phyloP scores from a whole-genome alignment of 805 yeast species.

The Metschnikowia chrysomelidarum region DNA sequence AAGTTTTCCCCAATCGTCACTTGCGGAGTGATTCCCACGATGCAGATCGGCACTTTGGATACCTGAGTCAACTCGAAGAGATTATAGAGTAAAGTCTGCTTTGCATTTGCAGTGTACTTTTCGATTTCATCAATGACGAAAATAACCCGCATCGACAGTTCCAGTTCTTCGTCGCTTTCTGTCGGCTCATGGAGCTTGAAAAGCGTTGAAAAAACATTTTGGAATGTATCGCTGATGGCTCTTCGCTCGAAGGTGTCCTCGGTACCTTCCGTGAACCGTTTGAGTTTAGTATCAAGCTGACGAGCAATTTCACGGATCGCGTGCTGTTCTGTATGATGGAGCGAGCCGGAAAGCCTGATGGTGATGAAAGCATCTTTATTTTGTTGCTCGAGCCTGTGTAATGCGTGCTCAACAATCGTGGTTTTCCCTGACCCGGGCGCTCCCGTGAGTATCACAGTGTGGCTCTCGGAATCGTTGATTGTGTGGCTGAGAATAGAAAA shows the following conservation, averaged over 20 bases:
- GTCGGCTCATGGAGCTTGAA: conserved; percentile 34
- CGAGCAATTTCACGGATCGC: conserved; percentile 86
- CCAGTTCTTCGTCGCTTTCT: conserved; percentile 15
- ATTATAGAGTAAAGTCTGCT: conserved; percentile 85
- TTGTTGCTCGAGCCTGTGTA: conserved; percentile 41
- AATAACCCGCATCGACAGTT: conserved; percentile 52
- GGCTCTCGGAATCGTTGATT: conserved; percentile 67
- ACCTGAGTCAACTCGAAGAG: conserved; percentile 82
- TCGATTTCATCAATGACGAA: conserved; percentile 87
- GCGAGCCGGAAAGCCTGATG: conserved; percentile 64
- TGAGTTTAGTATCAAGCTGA: conserved; percentile 57
- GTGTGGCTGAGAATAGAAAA: conserved; percentile 61
- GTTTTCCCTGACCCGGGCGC: conserved; percentile 80
- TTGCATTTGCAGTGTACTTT: conserved; percentile 62
- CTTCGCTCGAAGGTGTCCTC: conserved; percentile 44
- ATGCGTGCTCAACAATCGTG: conserved; percentile 54
- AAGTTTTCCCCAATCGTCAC: conserved; percentile 74
- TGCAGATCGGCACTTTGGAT: conserved; percentile 68
- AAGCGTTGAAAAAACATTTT: conserved; percentile 52
- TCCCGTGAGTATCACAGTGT: conserved; percentile 78
- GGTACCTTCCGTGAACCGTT: conserved; percentile 15
- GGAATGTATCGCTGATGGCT: conserved; percentile 59
- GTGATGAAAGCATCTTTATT: conserved; percentile 55
- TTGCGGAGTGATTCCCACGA: conserved; percentile 75
- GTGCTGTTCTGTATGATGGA: conserved; percentile 69